These are phyloP conservation scores for Sporothrix sp. DNA, from an alignment of 2,329 filamentous ascomycete genomes.

Conservation along the genomic window DNA sequence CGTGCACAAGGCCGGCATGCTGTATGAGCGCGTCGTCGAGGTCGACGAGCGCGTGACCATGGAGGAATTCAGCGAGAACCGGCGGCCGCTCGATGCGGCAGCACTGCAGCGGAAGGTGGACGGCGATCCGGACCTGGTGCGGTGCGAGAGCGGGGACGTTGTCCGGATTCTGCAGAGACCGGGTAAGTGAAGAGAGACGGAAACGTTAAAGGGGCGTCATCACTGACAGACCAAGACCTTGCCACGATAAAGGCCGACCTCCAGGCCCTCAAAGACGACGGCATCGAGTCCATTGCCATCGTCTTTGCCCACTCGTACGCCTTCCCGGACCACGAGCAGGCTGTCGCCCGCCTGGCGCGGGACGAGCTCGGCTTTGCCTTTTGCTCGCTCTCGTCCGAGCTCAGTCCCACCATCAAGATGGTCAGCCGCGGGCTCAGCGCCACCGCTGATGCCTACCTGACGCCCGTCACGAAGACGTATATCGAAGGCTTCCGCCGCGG, in stretches of 20 bases:
- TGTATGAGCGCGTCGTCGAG: conserved; percentile 77
- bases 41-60: conserved; percentile 67
- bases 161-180: too few relatives aligned
- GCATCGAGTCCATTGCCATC: conserved; percentile 39
- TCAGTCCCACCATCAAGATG: conserved; percentile 49
- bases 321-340: conserved; percentile 17
- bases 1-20: conserved; percentile 73
- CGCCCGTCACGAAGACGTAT: conserved; percentile 61
- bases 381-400: conserved; percentile 5
- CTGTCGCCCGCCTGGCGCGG: conserved; percentile 12
- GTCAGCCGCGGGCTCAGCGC: conserved; percentile 60
- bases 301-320: conserved; percentile 17
- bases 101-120: conserved; percentile 32
- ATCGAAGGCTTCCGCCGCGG: conserved; percentile 54
- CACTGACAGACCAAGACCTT: too few relatives aligned
- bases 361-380: conserved; percentile 14
- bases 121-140: conserved; percentile 39
- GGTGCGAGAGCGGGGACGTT: too few relatives aligned
- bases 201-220: too few relatives aligned
- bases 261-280: conserved; percentile 50
- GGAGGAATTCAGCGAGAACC: too few relatives aligned
- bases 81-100: conserved; percentile 22
- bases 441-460: conserved; percentile 64
- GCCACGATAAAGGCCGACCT: too few relatives aligned
- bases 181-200: too few relatives aligned